A percentile compares a stretch with the other conserved stretches of the same genome.
Evolutionary conservation across 352 stramenopile genomes (phyloP).

Genomic region (Globisporangium barbulae): DNA sequence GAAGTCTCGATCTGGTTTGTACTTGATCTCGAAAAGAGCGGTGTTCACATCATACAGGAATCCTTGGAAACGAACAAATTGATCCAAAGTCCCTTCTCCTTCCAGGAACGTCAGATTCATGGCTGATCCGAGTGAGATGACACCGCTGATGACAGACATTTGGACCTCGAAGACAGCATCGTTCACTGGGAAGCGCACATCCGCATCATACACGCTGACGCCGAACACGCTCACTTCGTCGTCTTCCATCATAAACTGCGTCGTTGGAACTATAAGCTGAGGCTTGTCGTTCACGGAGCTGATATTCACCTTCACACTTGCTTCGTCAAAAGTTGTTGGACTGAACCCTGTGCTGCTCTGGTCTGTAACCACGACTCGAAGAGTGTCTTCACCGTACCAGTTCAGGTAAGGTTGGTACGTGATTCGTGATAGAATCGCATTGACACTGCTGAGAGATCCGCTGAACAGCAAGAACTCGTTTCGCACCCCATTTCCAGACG

Average conservation of each 20-base stretch:
- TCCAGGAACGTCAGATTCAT: slow-evolving; percentile 37
- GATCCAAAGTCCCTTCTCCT: slow-evolving; percentile 45
- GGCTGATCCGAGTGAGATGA: slow-evolving; percentile 34
- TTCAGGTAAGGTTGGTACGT: slow-evolving; percentile 65
- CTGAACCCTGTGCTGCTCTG: slow-evolving; percentile 65
- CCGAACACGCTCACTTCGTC: slow-evolving; percentile 65
- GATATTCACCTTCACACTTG: slow-evolving; percentile 33
- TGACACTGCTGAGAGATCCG: slow-evolving; percentile 55
- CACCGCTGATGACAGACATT: slow-evolving; percentile 50
- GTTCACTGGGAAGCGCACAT: slow-evolving; percentile 27
- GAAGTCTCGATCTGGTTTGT: slow-evolving; percentile 67
- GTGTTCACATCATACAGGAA: slow-evolving; percentile 51
- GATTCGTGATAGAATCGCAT: slow-evolving; percentile 40
- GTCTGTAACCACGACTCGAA: slow-evolving; percentile 53
- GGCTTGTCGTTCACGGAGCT: slow-evolving; percentile 63
- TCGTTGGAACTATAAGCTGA: slow-evolving; percentile 43
- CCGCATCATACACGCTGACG: slow-evolving; percentile 54
- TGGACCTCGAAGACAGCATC: slow-evolving; percentile 57
- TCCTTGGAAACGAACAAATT: slow-evolving; percentile 56
- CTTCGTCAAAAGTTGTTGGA: slow-evolving; percentile 31
- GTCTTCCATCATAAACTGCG: slow-evolving; percentile 55
- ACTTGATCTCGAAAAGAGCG: slow-evolving; percentile 73
- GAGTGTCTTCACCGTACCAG: slow-evolving; percentile 66
- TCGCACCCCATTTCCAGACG: slow-evolving; percentile 35
- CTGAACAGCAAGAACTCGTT: slow-evolving; percentile 69